A percentile compares a stretch with the other conserved stretches of the same genome.
These are phyloP conservation scores for Coniosporium apollinis DNA, from an alignment of 495 filamentous ascomycete species.

Conservation along the genomic window DNA sequence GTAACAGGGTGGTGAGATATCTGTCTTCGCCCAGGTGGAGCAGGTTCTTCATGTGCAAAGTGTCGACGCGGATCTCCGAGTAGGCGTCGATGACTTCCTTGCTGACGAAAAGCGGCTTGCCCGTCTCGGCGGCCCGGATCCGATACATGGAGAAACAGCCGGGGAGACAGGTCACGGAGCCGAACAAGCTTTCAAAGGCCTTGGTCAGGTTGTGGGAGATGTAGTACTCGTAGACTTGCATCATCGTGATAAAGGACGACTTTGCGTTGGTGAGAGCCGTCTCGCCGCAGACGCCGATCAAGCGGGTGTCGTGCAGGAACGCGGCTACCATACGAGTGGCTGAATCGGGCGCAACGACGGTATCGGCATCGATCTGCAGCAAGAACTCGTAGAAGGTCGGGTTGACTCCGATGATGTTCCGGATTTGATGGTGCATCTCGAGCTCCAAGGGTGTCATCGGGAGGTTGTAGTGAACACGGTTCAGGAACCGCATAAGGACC, in stretches of 20 bases:
- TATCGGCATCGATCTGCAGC: conserved; percentile 96
- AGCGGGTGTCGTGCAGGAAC: conserved; percentile 86
- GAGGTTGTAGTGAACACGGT: conserved; percentile 85
- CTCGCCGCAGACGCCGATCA: conserved; percentile 94
- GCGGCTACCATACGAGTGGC: conserved; percentile 83
- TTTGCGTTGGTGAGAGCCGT: conserved; percentile 94
- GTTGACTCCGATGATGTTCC: conserved; percentile 96
- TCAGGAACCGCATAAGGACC: conserved; percentile 71
- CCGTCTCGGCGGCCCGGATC: conserved; percentile 78
- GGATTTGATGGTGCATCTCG: conserved; percentile 97
- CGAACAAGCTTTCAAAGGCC: conserved; percentile 89
- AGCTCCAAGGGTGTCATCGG: conserved; percentile 92
- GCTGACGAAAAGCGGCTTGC: conserved; percentile 80
- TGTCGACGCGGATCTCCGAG: conserved; percentile 73
- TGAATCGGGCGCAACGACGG: conserved; percentile 81
- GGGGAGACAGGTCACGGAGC: conserved; percentile 91
- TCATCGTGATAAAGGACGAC: conserved; percentile 96
- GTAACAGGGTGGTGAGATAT: conserved; percentile 93
- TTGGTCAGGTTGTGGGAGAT: conserved; percentile 91
- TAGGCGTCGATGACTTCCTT: conserved; percentile 79
- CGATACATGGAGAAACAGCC: conserved; percentile 99
- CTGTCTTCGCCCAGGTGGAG: conserved; percentile 92
- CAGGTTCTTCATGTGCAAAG: conserved; percentile 96
- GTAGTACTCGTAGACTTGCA: conserved; percentile 97
- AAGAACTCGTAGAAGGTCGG: conserved; percentile 95